phyloP scores from a whole-genome alignment of 257 asterid species.

The Haberlea rhodopensis region DNA sequence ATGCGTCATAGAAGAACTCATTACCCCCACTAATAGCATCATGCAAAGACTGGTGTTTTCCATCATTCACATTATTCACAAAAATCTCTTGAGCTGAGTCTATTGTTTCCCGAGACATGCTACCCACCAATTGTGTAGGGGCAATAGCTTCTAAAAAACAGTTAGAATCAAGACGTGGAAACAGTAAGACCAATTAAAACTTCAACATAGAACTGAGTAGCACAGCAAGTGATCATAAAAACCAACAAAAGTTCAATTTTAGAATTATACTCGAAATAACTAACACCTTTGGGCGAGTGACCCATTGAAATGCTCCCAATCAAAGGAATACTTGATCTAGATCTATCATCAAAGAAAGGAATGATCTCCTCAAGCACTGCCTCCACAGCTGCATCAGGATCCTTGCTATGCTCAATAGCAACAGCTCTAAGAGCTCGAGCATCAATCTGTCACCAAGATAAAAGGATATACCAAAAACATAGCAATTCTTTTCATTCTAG shows the following conservation, averaged over 20 bases:
- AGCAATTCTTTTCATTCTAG: not conserved
- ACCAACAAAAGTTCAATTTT: slow-evolving; percentile 2
- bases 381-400: slow-evolving; percentile 60
- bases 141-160: slow-evolving; percentile 23
- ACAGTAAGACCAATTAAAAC: slow-evolving; percentile 6
- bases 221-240: slow-evolving; percentile 7
- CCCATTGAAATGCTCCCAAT: slow-evolving; percentile 16
- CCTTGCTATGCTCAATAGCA: slow-evolving; percentile 73
- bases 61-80: slow-evolving; percentile 24
- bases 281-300: slow-evolving; percentile 40
- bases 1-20: slow-evolving; percentile 30
- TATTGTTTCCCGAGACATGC: slow-evolving; percentile 4
- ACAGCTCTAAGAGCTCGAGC: slow-evolving; percentile 70
- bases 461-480: slow-evolving; percentile 3
- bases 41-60: slow-evolving; percentile 24
- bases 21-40: slow-evolving; percentile 34
- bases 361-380: slow-evolving; percentile 66
- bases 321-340: slow-evolving; percentile 31
- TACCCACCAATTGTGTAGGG: slow-evolving; percentile 18
- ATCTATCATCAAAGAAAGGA: slow-evolving; percentile 50
- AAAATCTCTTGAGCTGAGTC: slow-evolving; percentile 30
- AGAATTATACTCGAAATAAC: slow-evolving; percentile 7
- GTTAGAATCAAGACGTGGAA: slow-evolving; percentile 16
- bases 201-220: slow-evolving; percentile 12
- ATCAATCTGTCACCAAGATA: slow-evolving; percentile 54